Evolutionary conservation across 2,329 filamentous ascomycete genomes (phyloP), one percentile per base, ranked within the genome.

Genomic region (Colletotrichum destructivum): DNA sequence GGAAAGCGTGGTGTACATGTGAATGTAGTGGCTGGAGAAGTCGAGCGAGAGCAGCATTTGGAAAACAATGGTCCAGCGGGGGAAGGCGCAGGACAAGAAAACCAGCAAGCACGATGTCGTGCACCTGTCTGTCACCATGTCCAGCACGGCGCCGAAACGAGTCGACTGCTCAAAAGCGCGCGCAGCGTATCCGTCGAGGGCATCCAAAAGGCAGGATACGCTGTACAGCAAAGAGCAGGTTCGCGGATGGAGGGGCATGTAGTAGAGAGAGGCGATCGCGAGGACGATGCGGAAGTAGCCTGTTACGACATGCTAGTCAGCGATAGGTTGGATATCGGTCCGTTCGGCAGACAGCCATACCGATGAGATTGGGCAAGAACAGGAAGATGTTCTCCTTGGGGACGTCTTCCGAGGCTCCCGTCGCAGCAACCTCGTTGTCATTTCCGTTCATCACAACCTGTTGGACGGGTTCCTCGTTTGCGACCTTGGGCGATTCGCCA

Each of bases 91-190:
- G 51, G 94, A 94, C 74, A 99, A 85, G 86, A 98, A 99, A 62
- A 98, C 95, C 60, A 99, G 90, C 77, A 99, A 85, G 82, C 96
- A 99, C 2, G 96, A 92, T 3, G 96, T 99, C 40, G 96, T 98
- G 87, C 96, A 98, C 72, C 96, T 93, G 83, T 99, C 96, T 21
- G 96, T 99, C 73, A 99, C 96, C 96, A 99, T 99, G 85, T 99
- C 96, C 74, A 99, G 88, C 44, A 99, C 96, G 42, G 96, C 96
- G 74, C 96, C 96, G 81, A 99, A 99, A 75, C 93, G 93, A 66
- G 96, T 98, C 47, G 94, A 96, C 83, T 99, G 96, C 78, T 97
- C 90, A 81, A 89, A 96, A 92, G 78, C 71, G 40, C 84, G 78
- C 69, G 96, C 96, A n/a, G 95, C 95, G 77, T 95, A 93, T 77